These are phyloP conservation scores for Ophiostoma angusticollis DNA, from an alignment of 2,329 filamentous ascomycete species.

Conservation along the genomic window DNA sequence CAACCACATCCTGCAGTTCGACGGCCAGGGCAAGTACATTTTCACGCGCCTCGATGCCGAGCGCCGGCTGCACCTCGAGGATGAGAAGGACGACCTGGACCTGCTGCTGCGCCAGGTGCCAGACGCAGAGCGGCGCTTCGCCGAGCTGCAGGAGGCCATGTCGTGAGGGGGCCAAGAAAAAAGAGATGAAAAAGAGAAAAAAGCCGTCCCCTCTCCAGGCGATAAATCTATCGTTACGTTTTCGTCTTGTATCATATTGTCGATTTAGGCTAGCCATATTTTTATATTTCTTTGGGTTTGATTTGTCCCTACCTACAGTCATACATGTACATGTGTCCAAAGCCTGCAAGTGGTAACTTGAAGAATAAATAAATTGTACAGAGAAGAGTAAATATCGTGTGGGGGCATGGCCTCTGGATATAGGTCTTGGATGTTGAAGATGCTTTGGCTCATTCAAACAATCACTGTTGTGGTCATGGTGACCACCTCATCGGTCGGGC, in stretches of 20 bases:
- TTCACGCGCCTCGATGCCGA: constrained; percentile 88
- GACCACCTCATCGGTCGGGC: constrained; percentile 9
- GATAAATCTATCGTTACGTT: too few relatives aligned
- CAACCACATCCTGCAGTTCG: constrained; percentile 86
- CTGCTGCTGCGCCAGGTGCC: constrained; percentile 72
- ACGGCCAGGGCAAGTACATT: constrained; percentile 82
- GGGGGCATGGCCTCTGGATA: too few relatives aligned
- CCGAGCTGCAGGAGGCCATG: constrained; percentile 51
- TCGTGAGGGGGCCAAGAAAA: constrained; percentile 1
- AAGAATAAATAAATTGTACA: too few relatives aligned
- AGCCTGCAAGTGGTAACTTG: too few relatives aligned
- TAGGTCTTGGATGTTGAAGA: not conserved
- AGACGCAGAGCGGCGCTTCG: constrained; percentile 74
- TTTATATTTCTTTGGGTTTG: too few relatives aligned
- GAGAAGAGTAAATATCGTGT: too few relatives aligned
- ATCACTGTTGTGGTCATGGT: constrained; percentile 9
- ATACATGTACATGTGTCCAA: too few relatives aligned
- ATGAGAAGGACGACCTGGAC: constrained; percentile 92
- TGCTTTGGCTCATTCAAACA: constrained; percentile 3
- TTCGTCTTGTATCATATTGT: too few relatives aligned
- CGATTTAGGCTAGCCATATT: not conserved
- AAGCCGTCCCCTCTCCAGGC: not conserved
- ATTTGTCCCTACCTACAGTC: too few relatives aligned
- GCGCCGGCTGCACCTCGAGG: constrained; percentile 70
- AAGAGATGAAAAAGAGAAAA: not conserved